These are phyloP conservation scores for Hortiboletus flavorubellus DNA, from an alignment of 768 basidiomycete genomes.

Conservation along the genomic window DNA sequence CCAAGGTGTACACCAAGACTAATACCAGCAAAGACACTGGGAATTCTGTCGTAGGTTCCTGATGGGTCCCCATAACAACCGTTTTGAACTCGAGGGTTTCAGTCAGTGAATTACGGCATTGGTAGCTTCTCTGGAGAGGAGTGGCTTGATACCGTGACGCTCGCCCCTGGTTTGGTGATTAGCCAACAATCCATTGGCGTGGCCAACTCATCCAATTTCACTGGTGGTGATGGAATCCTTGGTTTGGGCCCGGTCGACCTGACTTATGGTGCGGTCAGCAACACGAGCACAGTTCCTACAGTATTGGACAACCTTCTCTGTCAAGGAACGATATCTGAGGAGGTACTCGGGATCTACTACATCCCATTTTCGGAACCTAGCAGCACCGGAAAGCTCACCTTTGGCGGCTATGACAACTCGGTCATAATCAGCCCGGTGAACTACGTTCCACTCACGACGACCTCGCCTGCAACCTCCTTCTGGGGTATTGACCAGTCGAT, in stretches of 20 bases:
- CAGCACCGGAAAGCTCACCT: slow-evolving; percentile 24
- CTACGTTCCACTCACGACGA: slow-evolving; percentile 24
- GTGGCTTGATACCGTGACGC: slow-evolving; percentile 8
- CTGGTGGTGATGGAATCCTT: slow-evolving; percentile 37
- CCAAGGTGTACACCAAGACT: slow-evolving; percentile 12
- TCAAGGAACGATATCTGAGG: slow-evolving; percentile 24
- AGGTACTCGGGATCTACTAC: slow-evolving; percentile 33
- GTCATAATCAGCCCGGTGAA: slow-evolving; percentile 10
- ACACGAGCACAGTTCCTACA: slow-evolving; percentile 24
- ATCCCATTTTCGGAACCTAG: slow-evolving; percentile 14
- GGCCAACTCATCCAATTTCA: slow-evolving; percentile 28
- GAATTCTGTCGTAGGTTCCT: slow-evolving; percentile 14
- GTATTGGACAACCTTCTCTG: slow-evolving; percentile 33
- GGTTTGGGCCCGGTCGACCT: slow-evolving; percentile 35
- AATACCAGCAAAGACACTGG: slow-evolving; percentile 18
- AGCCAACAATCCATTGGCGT: slow-evolving; percentile 35
- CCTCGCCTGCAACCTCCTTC: slow-evolving; percentile 21
- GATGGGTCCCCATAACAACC: not conserved
- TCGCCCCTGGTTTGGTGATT: slow-evolving; percentile 1
- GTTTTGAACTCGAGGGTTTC: not conserved
- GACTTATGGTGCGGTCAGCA: slow-evolving; percentile 23
- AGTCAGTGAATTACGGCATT: slow-evolving; percentile 3
- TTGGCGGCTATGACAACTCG: slow-evolving; percentile 21
- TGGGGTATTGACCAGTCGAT: slow-evolving; percentile 20
- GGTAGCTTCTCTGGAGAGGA: slow-evolving; percentile 13